Conservation (phyloP, 2,329 filamentous ascomycete species). For the Monosporascus sp. region DNA sequence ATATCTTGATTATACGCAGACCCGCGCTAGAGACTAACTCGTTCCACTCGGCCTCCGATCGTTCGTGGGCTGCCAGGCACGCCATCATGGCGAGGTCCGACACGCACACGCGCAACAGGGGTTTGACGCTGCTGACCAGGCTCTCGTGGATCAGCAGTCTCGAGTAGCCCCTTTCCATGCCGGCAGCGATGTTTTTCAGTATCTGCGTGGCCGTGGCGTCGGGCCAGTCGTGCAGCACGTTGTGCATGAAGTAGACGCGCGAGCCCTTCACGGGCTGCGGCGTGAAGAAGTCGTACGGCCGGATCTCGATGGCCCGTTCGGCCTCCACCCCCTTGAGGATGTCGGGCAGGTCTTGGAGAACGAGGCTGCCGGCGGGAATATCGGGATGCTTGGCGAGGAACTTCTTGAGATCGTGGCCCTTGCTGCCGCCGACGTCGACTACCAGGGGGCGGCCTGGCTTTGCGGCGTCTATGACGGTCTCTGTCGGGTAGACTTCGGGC, state of each 20-base stretch:
- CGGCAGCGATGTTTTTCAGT: constrained; percentile 12
- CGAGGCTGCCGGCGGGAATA: constrained; percentile 19
- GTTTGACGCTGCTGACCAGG: constrained; percentile 24
- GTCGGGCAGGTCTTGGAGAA: constrained; percentile 30
- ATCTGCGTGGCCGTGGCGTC: constrained; percentile 18
- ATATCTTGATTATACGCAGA: constrained; percentile 26
- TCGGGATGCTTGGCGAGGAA: constrained; percentile 24
- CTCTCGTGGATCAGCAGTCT: constrained; percentile 32
- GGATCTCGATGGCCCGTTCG: constrained; percentile 20
- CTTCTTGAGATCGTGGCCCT: constrained; percentile 31
- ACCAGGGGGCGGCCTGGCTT: constrained; percentile 24
- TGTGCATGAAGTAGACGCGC: constrained; percentile 21
- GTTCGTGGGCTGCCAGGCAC: constrained; percentile 25
- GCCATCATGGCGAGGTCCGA: constrained; percentile 32
- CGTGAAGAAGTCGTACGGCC: constrained; percentile 33
- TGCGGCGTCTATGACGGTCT: constrained; percentile 20
- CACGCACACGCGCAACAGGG: constrained; percentile 23
- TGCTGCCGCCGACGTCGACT: constrained; percentile 32
- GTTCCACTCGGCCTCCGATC: constrained; percentile 27
- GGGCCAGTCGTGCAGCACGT: constrained; percentile 29
- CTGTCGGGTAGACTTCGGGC: constrained; percentile 30
- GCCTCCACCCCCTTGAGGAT: constrained; percentile 18
- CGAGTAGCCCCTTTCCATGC: constrained; percentile 28
- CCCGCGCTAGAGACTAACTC: constrained; percentile 19
- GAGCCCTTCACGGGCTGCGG: constrained; percentile 36